These are phyloP conservation scores for Claviceps spartinae DNA, from an alignment of 2,329 filamentous ascomycete genomes.

Conservation along the genomic window DNA sequence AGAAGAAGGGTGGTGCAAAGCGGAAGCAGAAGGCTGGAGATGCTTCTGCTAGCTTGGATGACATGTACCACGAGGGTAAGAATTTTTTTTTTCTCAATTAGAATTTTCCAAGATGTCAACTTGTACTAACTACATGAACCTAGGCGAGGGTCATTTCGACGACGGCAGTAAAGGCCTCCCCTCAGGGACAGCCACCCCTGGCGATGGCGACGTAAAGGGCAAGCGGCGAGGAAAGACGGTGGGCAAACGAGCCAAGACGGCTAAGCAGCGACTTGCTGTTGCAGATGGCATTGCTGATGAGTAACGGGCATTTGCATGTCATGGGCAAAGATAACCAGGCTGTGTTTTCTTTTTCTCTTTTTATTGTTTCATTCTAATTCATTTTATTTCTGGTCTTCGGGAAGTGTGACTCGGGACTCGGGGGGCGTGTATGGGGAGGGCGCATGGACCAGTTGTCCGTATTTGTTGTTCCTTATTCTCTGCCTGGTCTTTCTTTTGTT, in stretches of 20 bases:
- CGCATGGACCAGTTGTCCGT: background rate
- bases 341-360: background rate
- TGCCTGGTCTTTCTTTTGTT: background rate
- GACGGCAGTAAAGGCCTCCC: slow-evolving; percentile 55
- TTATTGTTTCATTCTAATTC: background rate
- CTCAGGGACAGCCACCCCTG: slow-evolving; percentile 75
- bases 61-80: slow-evolving; percentile 96
- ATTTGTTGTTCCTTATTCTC: background rate
- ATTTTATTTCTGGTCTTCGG: no score
- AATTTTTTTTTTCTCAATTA: background rate
- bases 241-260: slow-evolving; percentile 47
- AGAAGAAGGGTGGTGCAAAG: slow-evolving; percentile 41
- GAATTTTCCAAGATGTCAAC: no score
- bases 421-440: slow-evolving; percentile 1
- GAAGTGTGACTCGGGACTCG: background rate
- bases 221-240: slow-evolving; percentile 42
- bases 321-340: background rate
- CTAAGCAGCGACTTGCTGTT: slow-evolving; percentile 55
- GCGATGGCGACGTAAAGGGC: slow-evolving; percentile 39
- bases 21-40: slow-evolving; percentile 40
- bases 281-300: slow-evolving; percentile 40
- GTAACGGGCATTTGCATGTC: slow-evolving; percentile 5
- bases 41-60: slow-evolving; percentile 60
- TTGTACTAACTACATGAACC: no score
- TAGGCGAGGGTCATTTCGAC: slow-evolving; percentile 94